phyloP scores from a whole-genome alignment of 441 rosid species.

The Manihot esculenta region DNA sequence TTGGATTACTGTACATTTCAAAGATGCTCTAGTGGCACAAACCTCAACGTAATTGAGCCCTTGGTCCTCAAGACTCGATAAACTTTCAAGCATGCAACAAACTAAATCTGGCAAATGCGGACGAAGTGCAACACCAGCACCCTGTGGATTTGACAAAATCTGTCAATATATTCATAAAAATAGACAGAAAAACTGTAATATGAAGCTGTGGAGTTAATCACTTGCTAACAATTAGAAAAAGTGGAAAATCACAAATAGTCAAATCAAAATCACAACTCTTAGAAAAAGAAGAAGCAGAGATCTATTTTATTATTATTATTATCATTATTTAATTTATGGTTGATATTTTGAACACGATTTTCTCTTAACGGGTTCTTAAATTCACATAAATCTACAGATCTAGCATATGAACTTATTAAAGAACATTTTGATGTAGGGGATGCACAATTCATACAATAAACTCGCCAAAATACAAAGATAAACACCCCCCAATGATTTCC shows the following conservation, averaged over 20 bases:
- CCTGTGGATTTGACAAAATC: slow-evolving; percentile 42
- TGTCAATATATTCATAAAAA: background rate
- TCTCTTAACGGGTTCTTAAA: background rate
- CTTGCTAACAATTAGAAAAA: background rate
- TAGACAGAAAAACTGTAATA: background rate
- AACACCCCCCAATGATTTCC: background rate
- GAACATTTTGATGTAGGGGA: background rate
- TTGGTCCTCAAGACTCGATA: slow-evolving; percentile 99
- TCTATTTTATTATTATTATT: background rate
- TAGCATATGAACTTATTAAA: background rate
- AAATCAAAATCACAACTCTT: background rate
- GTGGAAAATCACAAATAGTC: background rate
- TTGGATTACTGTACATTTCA: slow-evolving; percentile 1
- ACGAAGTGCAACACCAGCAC: slow-evolving; percentile 92
- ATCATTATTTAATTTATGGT: too few species aligned
- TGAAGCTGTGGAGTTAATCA: background rate
- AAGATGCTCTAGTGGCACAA: slow-evolving; percentile 25
- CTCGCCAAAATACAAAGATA: background rate
- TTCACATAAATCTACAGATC: background rate
- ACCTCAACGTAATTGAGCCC: slow-evolving; percentile 99
- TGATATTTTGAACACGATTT: background rate
- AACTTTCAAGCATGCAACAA: slow-evolving; percentile 99
- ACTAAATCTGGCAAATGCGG: slow-evolving; percentile 90
- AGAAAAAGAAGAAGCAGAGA: background rate
- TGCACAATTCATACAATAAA: background rate